Evolutionary conservation across 192 early-diverging fungal species (phyloP), one percentile per base, ranked within the genome.

Genomic region (Allomyces arbusculus): DNA sequence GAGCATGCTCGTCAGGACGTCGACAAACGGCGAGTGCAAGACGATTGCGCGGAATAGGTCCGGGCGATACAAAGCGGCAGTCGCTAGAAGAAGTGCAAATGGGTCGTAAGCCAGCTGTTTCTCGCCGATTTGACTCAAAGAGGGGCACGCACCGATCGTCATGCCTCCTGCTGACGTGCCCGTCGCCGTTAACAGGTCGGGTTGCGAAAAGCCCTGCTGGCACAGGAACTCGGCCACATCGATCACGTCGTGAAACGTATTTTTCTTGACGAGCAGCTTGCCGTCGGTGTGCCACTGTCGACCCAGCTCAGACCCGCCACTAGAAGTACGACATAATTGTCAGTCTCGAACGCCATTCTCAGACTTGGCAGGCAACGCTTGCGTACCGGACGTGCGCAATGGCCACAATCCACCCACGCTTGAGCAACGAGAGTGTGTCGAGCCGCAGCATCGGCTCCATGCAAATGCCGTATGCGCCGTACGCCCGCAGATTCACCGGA

Each of bases 1-100:
- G 28, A 91, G 71, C 91, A 92, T 92, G 19, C 89, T 79, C 16
- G 87, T 86, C 50, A 92, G 76, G 24, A 89, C 88, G 65, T 92
- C 91, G 8, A 91, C 76, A 80, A 92, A 92, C 0, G 91, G 91
- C 0, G 91, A 90, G 55, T 83, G 78, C 23, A 89, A 72, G 19
- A 89, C 69, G 0, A 89, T 81, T 0, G 89, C 87, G 5, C 86
- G 79, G 70, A 90, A 92, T 9, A 88, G 76, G 50, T 87, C 86
- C 61, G 88, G 86, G 9, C 73, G 55, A 55, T 72, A 78, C 65
- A 86, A 81, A n/a, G 87, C 70, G 0, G 78, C 82, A 3, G 50
- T n/a, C 1, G 50, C 50, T 58, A 40, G 4, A 40, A 8, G 33
- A 3, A 8, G 33, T 40, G 33, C 33, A 40, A 40, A 40, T 0